phyloP scores from a whole-genome alignment of 257 asterid species.

The Ophiorrhiza pumila region DNA sequence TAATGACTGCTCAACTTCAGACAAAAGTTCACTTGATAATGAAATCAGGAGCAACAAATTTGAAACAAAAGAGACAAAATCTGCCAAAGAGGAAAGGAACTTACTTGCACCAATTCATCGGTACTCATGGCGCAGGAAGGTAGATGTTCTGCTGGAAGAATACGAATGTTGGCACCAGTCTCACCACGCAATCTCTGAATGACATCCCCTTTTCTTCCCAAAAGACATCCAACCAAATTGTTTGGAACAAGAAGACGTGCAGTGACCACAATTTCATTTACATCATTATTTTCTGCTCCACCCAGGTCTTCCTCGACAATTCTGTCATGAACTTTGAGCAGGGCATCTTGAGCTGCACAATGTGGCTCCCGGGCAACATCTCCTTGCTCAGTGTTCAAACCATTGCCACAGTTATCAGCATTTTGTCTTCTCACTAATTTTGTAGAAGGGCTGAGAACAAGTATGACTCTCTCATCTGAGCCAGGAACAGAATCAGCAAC shows the following conservation, averaged over 20 bases:
- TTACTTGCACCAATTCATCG: constrained; percentile 78
- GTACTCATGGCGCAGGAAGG: constrained; percentile 58
- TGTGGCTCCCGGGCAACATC: constrained; percentile 40
- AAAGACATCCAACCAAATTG: constrained; percentile 63
- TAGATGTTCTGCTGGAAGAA: constrained; percentile 63
- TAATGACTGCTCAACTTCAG: neutral
- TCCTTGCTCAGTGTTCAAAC: constrained; percentile 23
- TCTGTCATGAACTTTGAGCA: constrained; percentile 70
- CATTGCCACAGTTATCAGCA: constrained; percentile 23
- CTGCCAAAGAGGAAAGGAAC: constrained; percentile 7
- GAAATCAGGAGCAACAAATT: neutral
- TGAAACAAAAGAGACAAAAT: neutral
- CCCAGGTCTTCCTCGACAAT: constrained; percentile 61
- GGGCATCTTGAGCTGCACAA: constrained; percentile 88
- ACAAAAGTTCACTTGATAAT: neutral
- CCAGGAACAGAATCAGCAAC: constrained; percentile 72
- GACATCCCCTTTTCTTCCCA: constrained; percentile 82
- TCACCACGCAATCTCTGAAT: constrained; percentile 75
- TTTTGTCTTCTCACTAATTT: constrained; percentile 38
- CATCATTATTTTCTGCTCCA: constrained; percentile 32
- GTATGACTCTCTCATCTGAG: constrained; percentile 71
- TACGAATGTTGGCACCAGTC: constrained; percentile 79
- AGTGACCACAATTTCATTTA: constrained; percentile 47
- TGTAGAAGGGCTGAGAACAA: constrained; percentile 55
- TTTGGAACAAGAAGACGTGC: constrained; percentile 70